Percentiles rank a stretch among this genome's conserved stretches.
phyloP scores from a whole-genome alignment of 139 green algal species.

The Closterium sp. region DNA sequence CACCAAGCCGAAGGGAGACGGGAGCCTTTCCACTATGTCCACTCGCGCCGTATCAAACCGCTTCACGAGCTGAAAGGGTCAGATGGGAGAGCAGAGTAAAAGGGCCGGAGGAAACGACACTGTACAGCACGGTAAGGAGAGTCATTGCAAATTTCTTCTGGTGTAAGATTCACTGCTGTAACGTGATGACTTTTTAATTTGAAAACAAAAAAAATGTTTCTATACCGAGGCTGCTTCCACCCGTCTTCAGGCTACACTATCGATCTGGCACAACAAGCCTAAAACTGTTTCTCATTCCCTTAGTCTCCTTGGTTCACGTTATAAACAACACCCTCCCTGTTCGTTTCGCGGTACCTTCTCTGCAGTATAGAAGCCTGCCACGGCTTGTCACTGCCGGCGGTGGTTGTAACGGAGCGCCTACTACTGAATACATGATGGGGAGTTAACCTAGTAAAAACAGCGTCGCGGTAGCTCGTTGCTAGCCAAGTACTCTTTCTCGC shows the following conservation, averaged over 20 bases:
- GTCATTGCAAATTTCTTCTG: neutral
- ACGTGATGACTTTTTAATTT: too few relatives aligned
- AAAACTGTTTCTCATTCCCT: too few relatives aligned
- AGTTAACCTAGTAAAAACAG: neutral
- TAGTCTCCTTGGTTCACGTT: too few relatives aligned
- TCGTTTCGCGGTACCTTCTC: conserved; percentile 16
- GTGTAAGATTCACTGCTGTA: too few relatives aligned
- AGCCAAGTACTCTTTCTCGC: neutral
- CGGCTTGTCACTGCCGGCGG: neutral
- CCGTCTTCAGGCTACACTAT: too few relatives aligned
- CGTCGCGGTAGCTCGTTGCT: neutral
- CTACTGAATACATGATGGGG: neutral
- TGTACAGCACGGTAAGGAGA: neutral
- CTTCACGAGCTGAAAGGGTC: conserved; percentile 33
- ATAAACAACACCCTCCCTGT: too few relatives aligned
- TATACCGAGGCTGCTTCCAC: too few relatives aligned
- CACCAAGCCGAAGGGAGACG: conserved; percentile 92
- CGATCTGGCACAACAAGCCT: too few relatives aligned
- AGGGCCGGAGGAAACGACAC: neutral
- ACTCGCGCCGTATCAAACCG: conserved; percentile 29
- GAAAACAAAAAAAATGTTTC: too few relatives aligned
- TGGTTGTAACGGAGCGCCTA: neutral
- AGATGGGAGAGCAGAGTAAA: neutral
- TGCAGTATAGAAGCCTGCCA: conserved; percentile 48
- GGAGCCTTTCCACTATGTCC: conserved; percentile 75